Conservation (phyloP, 139 green algal species). For the Micractinium conductrix region DNA sequence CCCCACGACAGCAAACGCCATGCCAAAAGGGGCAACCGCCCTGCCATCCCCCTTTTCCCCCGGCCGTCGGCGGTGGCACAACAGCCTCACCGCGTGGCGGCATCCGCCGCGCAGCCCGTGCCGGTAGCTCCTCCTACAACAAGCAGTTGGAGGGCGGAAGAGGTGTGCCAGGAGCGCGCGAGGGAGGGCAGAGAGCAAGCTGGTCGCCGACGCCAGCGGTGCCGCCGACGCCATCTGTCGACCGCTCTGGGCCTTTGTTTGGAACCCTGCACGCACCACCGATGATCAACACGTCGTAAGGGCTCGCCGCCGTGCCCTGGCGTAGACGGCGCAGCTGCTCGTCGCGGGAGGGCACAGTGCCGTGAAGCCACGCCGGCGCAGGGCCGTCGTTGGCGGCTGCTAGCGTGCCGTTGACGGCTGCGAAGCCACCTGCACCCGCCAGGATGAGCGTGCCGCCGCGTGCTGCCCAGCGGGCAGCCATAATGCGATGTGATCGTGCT, state of each 20-base stretch:
- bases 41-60: too few relatives aligned
- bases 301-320: slow-evolving; percentile 46
- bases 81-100: slow-evolving; percentile 84
- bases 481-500: too few relatives aligned
- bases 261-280: slow-evolving; percentile 47
- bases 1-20: too few relatives aligned
- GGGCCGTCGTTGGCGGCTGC: background rate
- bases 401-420: background rate
- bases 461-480: too few relatives aligned
- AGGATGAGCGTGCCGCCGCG: background rate
- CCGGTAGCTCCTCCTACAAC: slow-evolving; percentile 92
- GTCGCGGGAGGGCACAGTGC: slow-evolving; percentile 48
- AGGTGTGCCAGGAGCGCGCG: background rate
- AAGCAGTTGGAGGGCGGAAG: background rate
- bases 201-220: background rate
- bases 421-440: background rate
- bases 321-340: slow-evolving; percentile 57
- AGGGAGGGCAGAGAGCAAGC: background rate
- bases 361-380: background rate
- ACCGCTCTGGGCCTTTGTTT: background rate
- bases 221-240: background rate
- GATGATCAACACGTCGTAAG: slow-evolving; percentile 92
- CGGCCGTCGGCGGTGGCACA: too few relatives aligned
- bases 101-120: slow-evolving; percentile 91
- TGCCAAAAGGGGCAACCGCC: too few relatives aligned